Evolutionary conservation across 2,329 filamentous ascomycete genomes (phyloP).

Genomic region (Lachnellula willkommii): DNA sequence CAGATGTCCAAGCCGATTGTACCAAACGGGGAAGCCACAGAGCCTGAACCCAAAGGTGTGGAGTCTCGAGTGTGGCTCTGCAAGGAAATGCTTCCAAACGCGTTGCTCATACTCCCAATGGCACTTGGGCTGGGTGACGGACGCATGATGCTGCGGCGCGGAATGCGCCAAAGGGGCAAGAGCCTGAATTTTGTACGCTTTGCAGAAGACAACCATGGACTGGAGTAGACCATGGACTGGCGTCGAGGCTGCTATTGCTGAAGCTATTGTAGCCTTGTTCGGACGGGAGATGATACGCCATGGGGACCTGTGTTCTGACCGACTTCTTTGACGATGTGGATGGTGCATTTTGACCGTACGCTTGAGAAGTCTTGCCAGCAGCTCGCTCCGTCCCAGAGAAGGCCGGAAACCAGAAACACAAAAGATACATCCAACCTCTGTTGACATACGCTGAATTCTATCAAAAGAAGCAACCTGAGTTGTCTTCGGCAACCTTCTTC

Average conservation of each 20-base stretch:
- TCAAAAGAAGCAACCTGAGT: too few species aligned
- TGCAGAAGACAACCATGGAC: not conserved
- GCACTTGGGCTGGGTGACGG: not conserved
- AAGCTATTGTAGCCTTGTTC: not conserved
- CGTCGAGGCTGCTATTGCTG: not conserved
- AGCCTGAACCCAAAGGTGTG: not conserved
- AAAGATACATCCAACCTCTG: too few species aligned
- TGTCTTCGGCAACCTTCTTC: too few species aligned
- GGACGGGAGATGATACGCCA: conserved; percentile 17
- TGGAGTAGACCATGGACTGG: conserved; percentile 8
- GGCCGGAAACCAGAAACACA: too few species aligned
- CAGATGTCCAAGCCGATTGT: not conserved
- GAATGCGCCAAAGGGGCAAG: too few species aligned
- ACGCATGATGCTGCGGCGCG: not conserved
- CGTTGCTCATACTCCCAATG: not conserved
- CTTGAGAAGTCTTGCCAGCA: too few species aligned
- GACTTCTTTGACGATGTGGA: conserved; percentile 21
- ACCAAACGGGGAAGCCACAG: not conserved
- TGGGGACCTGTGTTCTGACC: conserved; percentile 22
- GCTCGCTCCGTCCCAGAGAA: too few species aligned
- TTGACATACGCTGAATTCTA: too few species aligned
- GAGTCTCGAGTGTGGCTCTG: not conserved
- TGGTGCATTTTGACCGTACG: conserved; percentile 2
- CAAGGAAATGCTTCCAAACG: not conserved
- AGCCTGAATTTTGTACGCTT: too few species aligned